Evolutionary conservation across 371 early-diverging fungal species (phyloP).

Genomic region (Rhizopus stolonifer): DNA sequence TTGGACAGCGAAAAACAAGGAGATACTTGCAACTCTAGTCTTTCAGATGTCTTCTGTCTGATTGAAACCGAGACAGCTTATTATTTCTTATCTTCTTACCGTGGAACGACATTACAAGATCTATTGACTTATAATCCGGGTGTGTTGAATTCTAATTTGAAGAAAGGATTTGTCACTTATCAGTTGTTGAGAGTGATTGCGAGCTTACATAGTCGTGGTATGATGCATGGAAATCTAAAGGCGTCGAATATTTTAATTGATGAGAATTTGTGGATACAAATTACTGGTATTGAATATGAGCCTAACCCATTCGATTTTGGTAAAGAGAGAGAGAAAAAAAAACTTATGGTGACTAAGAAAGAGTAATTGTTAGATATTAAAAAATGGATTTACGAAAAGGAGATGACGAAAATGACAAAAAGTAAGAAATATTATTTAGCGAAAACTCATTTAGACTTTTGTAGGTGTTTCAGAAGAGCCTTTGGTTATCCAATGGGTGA

Average conservation of each 20-base stretch:
- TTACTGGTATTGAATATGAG: slow-evolving; percentile 60
- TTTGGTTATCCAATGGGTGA: slow-evolving; percentile 67
- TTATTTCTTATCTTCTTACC: slow-evolving; percentile 59
- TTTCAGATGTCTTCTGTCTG: slow-evolving; percentile 59
- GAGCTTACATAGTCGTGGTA: slow-evolving; percentile 54
- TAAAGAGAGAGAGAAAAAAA: slow-evolving; percentile 5
- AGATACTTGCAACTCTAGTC: slow-evolving; percentile 45
- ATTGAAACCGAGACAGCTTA: slow-evolving; percentile 58
- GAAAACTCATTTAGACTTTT: background rate
- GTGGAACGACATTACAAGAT: slow-evolving; percentile 62
- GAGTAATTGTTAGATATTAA: slow-evolving; percentile 19
- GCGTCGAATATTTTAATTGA: slow-evolving; percentile 66
- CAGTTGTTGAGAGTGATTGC: slow-evolving; percentile 56
- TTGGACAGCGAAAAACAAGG: background rate
- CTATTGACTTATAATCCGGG: slow-evolving; percentile 64
- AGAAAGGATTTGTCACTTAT: slow-evolving; percentile 61
- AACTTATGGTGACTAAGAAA: background rate
- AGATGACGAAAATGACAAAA: slow-evolving; percentile 23
- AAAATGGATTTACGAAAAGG: slow-evolving; percentile 20
- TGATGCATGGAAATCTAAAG: slow-evolving; percentile 60
- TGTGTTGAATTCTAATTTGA: slow-evolving; percentile 58
- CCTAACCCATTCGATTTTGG: slow-evolving; percentile 32
- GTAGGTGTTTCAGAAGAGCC: slow-evolving; percentile 57
- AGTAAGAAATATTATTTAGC: slow-evolving; percentile 6
- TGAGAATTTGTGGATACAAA: slow-evolving; percentile 63